phyloP scores from a whole-genome alignment of 805 yeast genomes.

The Starmera amethionina region DNA sequence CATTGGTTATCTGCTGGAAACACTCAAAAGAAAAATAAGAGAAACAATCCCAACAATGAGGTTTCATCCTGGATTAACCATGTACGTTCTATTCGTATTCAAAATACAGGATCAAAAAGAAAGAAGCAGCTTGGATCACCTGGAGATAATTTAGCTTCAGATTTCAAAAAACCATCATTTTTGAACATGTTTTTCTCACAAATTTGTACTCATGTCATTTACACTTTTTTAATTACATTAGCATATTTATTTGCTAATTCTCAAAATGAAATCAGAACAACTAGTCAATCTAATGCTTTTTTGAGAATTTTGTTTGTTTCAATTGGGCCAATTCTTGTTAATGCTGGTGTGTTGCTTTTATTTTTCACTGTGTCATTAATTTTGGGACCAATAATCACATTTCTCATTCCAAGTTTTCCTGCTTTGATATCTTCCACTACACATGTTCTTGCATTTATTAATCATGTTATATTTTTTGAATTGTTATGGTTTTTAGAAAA shows the following conservation, averaged over 20 bases:
- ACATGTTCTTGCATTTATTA: conserved; percentile 37
- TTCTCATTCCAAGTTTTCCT: conserved; percentile 33
- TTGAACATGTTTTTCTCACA: conserved; percentile 32
- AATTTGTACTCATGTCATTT: conserved; percentile 27
- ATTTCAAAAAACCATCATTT: conserved; percentile 40
- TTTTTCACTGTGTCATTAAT: conserved; percentile 32
- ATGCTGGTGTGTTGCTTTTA: conserved; percentile 28
- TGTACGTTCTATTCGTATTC: conserved; percentile 40
- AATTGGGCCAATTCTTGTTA: conserved; percentile 36
- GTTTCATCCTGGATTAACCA: conserved; percentile 36
- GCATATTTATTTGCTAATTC: conserved; percentile 48
- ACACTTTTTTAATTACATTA: conserved; percentile 24
- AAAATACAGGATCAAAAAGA: conserved; percentile 46
- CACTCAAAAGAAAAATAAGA: conserved; percentile 15
- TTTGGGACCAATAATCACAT: conserved; percentile 37
- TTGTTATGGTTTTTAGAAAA: conserved; percentile 46
- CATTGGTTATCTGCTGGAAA: conserved; percentile 39
- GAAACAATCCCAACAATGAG: conserved; percentile 6
- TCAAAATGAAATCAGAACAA: conserved; percentile 33
- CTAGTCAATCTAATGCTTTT: conserved; percentile 29
- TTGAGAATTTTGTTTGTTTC: conserved; percentile 35
- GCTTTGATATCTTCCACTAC: conserved; percentile 38
- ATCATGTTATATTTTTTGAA: conserved; percentile 40
- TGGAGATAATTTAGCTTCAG: conserved; percentile 30
- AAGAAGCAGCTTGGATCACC: conserved; percentile 24